Percentiles rank a stretch among this genome's conserved stretches.
Evolutionary conservation across 257 asterid genomes (phyloP).

Genomic region (Capsicum pubescens): DNA sequence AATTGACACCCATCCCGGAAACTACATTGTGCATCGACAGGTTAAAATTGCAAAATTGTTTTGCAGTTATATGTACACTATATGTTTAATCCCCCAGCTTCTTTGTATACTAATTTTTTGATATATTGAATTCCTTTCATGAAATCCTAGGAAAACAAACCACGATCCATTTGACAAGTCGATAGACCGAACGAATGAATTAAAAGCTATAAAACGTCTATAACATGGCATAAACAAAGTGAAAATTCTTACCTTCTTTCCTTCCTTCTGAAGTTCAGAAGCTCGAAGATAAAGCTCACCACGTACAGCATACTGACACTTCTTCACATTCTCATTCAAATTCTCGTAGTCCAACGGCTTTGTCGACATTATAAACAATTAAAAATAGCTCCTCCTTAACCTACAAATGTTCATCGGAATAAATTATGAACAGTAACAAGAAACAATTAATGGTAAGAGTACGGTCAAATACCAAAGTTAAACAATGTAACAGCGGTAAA

Average conservation of each 20-base stretch:
- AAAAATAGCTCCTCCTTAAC: neutral
- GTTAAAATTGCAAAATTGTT: too few species aligned
- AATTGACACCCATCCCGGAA: too few species aligned
- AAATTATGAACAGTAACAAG: neutral
- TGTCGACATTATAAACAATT: constrained; percentile 49
- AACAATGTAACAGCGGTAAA: too few species aligned
- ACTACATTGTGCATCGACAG: too few species aligned
- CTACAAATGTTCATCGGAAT: neutral
- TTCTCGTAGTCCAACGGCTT: constrained; percentile 86
- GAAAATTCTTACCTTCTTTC: constrained; percentile 69
- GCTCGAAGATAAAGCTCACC: constrained; percentile 99
- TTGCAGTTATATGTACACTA: too few species aligned
- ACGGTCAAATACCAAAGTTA: neutral
- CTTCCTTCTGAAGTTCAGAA: constrained; percentile 97
- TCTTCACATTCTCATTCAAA: constrained; percentile 92
- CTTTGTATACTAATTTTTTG: too few species aligned
- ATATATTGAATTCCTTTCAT: too few species aligned
- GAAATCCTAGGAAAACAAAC: too few species aligned
- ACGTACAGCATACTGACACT: constrained; percentile 95
- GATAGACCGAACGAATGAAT: neutral
- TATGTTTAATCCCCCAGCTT: too few species aligned
- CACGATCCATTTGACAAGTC: too few species aligned
- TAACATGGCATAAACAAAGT: neutral
- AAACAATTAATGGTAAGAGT: neutral
- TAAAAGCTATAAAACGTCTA: neutral